Conservation (phyloP, 2,329 filamentous ascomycete species). For the Calonectria pseudoturangicola region DNA sequence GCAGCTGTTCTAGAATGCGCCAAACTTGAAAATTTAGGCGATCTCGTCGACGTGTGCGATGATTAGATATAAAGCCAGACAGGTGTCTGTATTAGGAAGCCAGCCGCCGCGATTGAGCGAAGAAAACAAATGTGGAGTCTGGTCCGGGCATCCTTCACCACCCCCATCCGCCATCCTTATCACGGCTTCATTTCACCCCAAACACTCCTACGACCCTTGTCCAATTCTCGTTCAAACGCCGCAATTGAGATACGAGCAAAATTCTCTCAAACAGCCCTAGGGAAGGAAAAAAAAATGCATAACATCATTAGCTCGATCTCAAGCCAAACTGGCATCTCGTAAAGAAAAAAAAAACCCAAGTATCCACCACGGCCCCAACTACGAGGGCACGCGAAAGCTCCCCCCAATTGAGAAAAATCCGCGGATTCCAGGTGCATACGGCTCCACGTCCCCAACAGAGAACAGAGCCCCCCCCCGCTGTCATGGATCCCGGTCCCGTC, state of each 20-base stretch:
- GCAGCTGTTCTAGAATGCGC: background rate
- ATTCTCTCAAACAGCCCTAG: background rate
- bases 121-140: conserved; percentile 6
- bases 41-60: background rate
- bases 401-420: background rate
- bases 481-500: conserved; percentile 12
- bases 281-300: background rate
- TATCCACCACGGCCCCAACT: conserved; percentile 10
- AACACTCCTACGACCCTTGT: background rate
- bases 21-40: background rate
- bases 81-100: background rate
- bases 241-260: conserved; percentile 6
- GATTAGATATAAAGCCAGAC: background rate
- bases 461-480: conserved; percentile 16
- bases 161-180: conserved; percentile 17
- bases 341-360: background rate
- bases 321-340: background rate
- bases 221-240: background rate
- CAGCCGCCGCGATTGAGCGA: background rate
- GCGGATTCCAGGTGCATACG: conserved; percentile 6
- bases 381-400: background rate
- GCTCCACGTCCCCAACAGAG: conserved; percentile 24
- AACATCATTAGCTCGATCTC: background rate
- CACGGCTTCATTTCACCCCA: conserved; percentile 7
- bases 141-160: background rate